phyloP scores from a whole-genome alignment of 2,329 filamentous ascomycete genomes.

The Penicillium sp. region DNA sequence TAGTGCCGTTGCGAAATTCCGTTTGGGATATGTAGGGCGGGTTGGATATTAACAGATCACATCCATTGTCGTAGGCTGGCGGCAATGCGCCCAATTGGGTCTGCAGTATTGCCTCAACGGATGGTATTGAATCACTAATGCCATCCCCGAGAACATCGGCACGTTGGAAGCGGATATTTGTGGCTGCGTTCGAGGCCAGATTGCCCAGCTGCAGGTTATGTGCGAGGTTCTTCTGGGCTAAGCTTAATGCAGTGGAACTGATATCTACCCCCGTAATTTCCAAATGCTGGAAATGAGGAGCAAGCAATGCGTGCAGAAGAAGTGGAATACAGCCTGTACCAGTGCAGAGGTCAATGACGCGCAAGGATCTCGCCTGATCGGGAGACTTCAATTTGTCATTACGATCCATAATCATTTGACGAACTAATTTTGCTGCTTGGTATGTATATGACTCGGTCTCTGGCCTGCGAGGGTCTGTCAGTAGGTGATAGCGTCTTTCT shows the following conservation, averaged over 20 bases:
- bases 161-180: constrained; percentile 48
- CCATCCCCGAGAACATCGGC: constrained; percentile 43
- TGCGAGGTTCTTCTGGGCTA: constrained; percentile 64
- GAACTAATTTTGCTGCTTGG: constrained; percentile 53
- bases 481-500: background rate
- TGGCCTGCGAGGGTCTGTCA: constrained; percentile 39
- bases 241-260: constrained; percentile 60
- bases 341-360: constrained; percentile 81
- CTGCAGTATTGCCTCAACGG: constrained; percentile 18
- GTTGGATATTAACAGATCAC: constrained; percentile 77
- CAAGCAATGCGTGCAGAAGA: constrained; percentile 65
- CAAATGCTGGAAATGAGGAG: constrained; percentile 42
- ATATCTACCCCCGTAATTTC: constrained; percentile 71
- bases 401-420: constrained; percentile 12
- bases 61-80: constrained; percentile 12
- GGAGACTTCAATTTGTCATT: background rate
- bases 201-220: constrained; percentile 47
- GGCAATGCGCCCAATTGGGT: background rate
- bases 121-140: background rate
- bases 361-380: constrained; percentile 42
- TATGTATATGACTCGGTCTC: constrained; percentile 70
- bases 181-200: constrained; percentile 27
- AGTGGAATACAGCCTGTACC: constrained; percentile 89
- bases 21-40: constrained; percentile 80
- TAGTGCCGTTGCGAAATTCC: constrained; percentile 60